These are phyloP conservation scores for Tieghemostelium lacteum DNA, from an alignment of 78 protist species.

Conservation along the genomic window DNA sequence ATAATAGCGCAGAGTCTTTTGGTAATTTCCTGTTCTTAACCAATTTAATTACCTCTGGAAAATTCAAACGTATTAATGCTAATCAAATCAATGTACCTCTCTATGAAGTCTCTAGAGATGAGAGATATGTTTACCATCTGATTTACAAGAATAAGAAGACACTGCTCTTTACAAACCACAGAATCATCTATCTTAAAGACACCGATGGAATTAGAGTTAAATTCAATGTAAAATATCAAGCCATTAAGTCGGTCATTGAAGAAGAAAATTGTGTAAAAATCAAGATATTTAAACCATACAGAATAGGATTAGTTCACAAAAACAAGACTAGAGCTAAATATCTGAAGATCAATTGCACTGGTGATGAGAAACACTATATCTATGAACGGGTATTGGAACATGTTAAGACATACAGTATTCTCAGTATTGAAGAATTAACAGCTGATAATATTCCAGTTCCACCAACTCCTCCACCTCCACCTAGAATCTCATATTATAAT, in stretches of 20 bases:
- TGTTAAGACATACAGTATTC: conserved; percentile 13
- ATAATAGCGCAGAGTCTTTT: conserved; percentile 37
- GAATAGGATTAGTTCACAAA: conserved; percentile 1
- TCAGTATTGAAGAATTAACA: background rate
- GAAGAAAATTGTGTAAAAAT: background rate
- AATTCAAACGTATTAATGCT: conserved; percentile 11
- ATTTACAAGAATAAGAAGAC: conserved; percentile 52
- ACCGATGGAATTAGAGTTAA: conserved; percentile 65
- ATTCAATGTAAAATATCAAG: conserved; percentile 36
- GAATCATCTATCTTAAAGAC: conserved; percentile 49
- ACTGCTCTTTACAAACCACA: conserved; percentile 40
- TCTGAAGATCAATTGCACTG: conserved; percentile 30
- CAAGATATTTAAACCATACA: conserved; percentile 13
- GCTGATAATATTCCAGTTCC: background rate
- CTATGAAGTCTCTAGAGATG: conserved; percentile 53
- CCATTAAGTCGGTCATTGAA: conserved; percentile 4
- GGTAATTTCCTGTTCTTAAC: conserved; percentile 70
- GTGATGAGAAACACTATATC: conserved; percentile 39
- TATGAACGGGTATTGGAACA: conserved; percentile 6
- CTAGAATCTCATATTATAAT: background rate
- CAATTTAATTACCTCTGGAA: conserved; percentile 44
- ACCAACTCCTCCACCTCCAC: conserved; percentile 35
- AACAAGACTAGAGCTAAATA: background rate
- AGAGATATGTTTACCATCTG: conserved; percentile 44
- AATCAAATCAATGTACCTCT: conserved; percentile 44